These are phyloP conservation scores for Globisporangium nodosum DNA, from an alignment of 352 stramenopile genomes.

Conservation along the genomic window DNA sequence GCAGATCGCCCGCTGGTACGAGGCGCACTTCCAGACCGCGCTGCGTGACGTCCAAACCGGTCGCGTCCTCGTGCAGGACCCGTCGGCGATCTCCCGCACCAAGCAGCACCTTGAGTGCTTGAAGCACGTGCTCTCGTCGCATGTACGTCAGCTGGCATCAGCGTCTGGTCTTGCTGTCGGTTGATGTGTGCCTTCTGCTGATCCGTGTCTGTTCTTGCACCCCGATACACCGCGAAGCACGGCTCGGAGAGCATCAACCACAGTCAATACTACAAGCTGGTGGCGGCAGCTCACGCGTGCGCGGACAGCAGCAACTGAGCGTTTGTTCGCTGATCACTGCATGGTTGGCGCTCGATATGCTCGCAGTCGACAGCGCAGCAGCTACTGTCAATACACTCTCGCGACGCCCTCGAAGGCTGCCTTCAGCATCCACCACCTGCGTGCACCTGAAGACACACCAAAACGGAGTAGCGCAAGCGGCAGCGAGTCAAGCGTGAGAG, in stretches of 20 bases:
- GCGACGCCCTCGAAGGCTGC: no score
- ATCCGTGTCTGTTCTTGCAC: no score
- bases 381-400: no score
- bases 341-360: no score
- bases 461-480: no score
- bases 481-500: no score
- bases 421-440: no score
- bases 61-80: neutral
- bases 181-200: neutral
- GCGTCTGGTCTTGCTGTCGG: neutral
- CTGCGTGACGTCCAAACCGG: neutral
- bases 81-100: neutral
- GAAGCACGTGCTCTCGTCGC: neutral
- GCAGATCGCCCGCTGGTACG: neutral
- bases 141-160: neutral
- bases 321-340: no score
- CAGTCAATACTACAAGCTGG: neutral
- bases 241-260: neutral
- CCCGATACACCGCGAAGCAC: neutral
- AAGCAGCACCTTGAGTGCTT: neutral
- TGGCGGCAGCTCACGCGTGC: neutral
- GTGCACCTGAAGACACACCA: no score
- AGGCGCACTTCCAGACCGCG: neutral
- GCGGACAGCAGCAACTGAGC: neutral
- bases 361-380: no score